phyloP scores from a whole-genome alignment of 2,329 filamentous ascomycete genomes.

The Aspergillus intermedius region DNA sequence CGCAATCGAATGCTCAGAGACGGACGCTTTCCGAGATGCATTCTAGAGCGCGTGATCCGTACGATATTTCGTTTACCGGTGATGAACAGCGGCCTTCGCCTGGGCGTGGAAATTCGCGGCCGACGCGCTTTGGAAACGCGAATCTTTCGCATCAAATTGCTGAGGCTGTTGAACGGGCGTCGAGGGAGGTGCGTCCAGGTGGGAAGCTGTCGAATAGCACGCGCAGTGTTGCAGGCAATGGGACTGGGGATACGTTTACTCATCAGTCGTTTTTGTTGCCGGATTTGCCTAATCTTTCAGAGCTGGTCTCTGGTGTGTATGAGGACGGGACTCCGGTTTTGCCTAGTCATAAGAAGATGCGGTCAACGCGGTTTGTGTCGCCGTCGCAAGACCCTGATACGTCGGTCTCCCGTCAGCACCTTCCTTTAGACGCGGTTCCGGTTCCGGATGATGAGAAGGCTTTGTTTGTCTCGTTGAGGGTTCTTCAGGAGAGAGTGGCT shows the following conservation, averaged over 20 bases:
- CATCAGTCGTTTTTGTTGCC: slow-evolving; percentile 57
- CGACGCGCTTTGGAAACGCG: slow-evolving; percentile 49
- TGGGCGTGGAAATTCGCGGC: slow-evolving; percentile 39
- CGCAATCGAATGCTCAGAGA: slow-evolving; percentile 33
- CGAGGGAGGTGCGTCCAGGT: slow-evolving; percentile 26
- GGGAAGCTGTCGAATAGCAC: slow-evolving; percentile 14
- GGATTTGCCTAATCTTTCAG: slow-evolving; percentile 55
- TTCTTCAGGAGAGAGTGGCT: slow-evolving; percentile 52
- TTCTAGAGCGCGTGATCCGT: slow-evolving; percentile 46
- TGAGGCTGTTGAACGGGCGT: slow-evolving; percentile 34
- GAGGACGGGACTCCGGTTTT: slow-evolving; percentile 54
- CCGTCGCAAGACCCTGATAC: slow-evolving; percentile 33
- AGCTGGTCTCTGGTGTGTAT: slow-evolving; percentile 54
- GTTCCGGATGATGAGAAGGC: slow-evolving; percentile 58
- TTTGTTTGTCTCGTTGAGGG: slow-evolving; percentile 54
- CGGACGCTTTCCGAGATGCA: slow-evolving; percentile 52
- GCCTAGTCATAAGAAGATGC: slow-evolving; percentile 43
- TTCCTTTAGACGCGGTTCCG: slow-evolving; percentile 48
- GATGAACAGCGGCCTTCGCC: slow-evolving; percentile 43
- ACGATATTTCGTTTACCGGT: slow-evolving; percentile 46
- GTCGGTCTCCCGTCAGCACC: slow-evolving; percentile 33
- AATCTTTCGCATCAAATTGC: slow-evolving; percentile 37
- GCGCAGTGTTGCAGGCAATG: slow-evolving; percentile 16
- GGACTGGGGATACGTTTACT: slow-evolving; percentile 43
- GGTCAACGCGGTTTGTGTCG: slow-evolving; percentile 50